Conservation (phyloP, 768 basidiomycete genomes). For the Cystofilobasidium bisporidii region DNA sequence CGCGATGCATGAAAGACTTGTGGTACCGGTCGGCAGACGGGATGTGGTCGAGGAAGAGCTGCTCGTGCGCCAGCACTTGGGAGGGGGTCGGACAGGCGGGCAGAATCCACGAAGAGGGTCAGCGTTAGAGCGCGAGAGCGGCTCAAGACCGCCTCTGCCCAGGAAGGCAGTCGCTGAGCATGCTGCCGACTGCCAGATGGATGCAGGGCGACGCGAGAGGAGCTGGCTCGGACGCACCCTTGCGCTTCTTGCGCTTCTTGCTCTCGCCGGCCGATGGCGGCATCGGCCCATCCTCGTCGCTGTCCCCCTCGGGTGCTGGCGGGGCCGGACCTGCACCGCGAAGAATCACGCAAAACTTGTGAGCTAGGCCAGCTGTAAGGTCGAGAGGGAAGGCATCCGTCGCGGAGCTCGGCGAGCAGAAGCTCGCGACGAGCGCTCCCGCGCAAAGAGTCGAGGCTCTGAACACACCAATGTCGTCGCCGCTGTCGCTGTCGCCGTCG, state of each 20-base stretch:
- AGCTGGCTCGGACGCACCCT: neutral
- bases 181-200: too few species aligned
- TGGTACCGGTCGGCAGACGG: constrained; percentile 87
- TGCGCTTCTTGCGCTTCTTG: constrained; percentile 9
- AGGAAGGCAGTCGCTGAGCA: neutral
- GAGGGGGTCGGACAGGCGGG: too few species aligned
- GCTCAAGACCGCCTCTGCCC: too few species aligned
- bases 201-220: too few species aligned
- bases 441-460: neutral
- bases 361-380: too few species aligned
- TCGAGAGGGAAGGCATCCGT: too few species aligned
- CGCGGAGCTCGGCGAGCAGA: neutral
- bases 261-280: neutral
- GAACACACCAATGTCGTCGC: constrained; percentile 1
- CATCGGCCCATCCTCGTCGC: constrained; percentile 4
- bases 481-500: neutral
- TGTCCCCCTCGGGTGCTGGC: neutral
- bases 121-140: too few species aligned
- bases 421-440: neutral
- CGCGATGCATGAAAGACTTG: constrained; percentile 97
- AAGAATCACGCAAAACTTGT: too few species aligned
- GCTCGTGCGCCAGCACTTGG: constrained; percentile 83
- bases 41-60: constrained; percentile 81
- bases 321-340: neutral
- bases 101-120: too few species aligned